Base-by-base conservation (phyloP, 2,329 filamentous ascomycete genomes). In the Penicillium sp. region DNA sequence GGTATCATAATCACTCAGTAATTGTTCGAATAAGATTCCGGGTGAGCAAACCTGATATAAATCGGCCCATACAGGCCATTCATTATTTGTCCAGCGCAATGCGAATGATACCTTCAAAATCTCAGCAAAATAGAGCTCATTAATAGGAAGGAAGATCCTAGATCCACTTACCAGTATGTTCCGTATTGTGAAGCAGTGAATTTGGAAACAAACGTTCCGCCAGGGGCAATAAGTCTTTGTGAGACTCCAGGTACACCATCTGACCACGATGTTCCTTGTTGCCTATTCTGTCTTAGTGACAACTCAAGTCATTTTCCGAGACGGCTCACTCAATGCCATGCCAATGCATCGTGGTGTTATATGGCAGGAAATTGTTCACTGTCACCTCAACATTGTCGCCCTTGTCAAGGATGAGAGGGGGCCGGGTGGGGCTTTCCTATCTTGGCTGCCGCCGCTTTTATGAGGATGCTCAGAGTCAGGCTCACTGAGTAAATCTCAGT, bases 51-150 rank as follows among this genome's bases (percentile, higher is more conserved):
- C 39, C 63, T 63, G 19, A 86, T 81, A 6, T 80, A 61, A 0
- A 87, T 79, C 2, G 83, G 70, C 0, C 84, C 84, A 49, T 80
- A 83, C 13, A 84, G 69, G 2, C 85, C 85, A 61, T 87, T 84
- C 53, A 83, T 79, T 12, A 86, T 78, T 58, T 85, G 83, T 2
- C 77, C 77, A 1, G 73, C 71, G 21, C 75, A 74, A 63, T 86
- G 83, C 0, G 82, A 78, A 68, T 86, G 83, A 62, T 86, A 86
- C 78, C 82, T 58, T 27, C 1, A 15, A 17, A 13, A 6, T 19
- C 2, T 29, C 8, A 39, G 7, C 13, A 43, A 9, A 23, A 33
- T 6, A 15, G 7, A 9, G 12, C 10, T 29, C 1, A 12, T 29
- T 19, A 19, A 6, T 19, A 42, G 6, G 23, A 8, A 12, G 29